Evolutionary conservation across 139 green algal genomes (phyloP), one percentile per base, ranked within the genome.

Genomic region (Chlamydomonas sphaeroides): DNA sequence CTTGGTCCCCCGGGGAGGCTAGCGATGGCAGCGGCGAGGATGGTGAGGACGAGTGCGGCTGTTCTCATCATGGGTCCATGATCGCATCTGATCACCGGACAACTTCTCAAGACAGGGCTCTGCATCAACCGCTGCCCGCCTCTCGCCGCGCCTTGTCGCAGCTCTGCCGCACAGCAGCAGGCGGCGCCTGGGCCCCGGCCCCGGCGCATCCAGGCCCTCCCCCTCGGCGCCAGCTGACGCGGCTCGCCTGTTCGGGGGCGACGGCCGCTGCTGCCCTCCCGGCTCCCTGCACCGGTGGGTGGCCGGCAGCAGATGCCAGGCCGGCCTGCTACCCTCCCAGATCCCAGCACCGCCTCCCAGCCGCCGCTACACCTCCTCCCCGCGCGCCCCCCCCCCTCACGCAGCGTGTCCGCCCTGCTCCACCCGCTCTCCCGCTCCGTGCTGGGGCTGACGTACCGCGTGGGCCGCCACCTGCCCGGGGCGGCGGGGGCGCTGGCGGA

Each of bases 221-320:
- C n/a, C n/a, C n/a, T n/a, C n/a, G n/a, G n/a, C n/a, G n/a, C 45
- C 45, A 21, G 45, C 45, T 10, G 45, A 53, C 11, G 45, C 14
- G 45, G 45, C 10, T 14, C 45, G 45, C 45, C 14, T 1, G 36
- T 94, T 96, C 32, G 83, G 91, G 35, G 69, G 36, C 2, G 87
- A 93, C 81, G 92, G 93, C 85, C 85, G 93, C 41, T 89, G 88
- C n/a, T 91, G 93, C 21, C 89, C 95, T 57, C 86, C 92, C 48
- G 76, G 92, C 65, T 94, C 89, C 25, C 84, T 96, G 80, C 93
- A 96, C 83, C 85, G 91, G 90, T 96, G 68, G 86, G 70, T 48
- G 74, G 45, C 45, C 45, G 10, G 14, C 45, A 21, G 45, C 45
- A 53, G 10, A 14, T 53, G 10, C 14, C 45, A 53, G 10, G 45